phyloP scores from a whole-genome alignment of 352 stramenopile species.

The Phytophthora syringae region DNA sequence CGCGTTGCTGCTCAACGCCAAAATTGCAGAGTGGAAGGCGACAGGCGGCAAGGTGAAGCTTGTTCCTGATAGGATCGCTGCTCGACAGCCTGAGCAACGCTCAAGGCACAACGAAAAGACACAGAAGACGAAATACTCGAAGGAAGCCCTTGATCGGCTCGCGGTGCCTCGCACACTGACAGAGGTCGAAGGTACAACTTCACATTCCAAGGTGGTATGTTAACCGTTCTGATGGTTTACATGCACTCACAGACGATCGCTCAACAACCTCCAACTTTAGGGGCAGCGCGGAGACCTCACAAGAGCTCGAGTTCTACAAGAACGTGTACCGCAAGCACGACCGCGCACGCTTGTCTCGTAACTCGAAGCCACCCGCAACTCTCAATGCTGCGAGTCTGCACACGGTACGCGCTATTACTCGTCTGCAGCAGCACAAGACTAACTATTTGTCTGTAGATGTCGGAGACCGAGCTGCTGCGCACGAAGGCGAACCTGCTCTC shows the following conservation, averaged over 20 bases:
- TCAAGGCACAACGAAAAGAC: conserved; percentile 31
- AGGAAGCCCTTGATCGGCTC: conserved; percentile 54
- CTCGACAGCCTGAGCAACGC: neutral
- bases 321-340: conserved; percentile 58
- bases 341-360: conserved; percentile 36
- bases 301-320: conserved; percentile 60
- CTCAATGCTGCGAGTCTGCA: conserved; percentile 40
- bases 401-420: conserved; percentile 31
- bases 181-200: conserved; percentile 22
- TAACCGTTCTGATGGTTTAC: neutral
- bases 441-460: conserved; percentile 41
- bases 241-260: conserved; percentile 12
- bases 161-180: conserved; percentile 36
- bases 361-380: conserved; percentile 10
- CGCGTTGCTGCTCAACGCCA: conserved; percentile 51
- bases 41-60: conserved; percentile 27
- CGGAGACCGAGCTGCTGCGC: conserved; percentile 58
- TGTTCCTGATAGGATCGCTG: conserved; percentile 1
- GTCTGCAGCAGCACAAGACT: neutral
- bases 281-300: conserved; percentile 39
- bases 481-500: conserved; percentile 58
- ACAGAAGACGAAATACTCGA: conserved; percentile 34
- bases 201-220: neutral
- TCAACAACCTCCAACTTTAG: conserved; percentile 11
- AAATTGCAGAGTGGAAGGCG: conserved; percentile 61